Percentiles rank a stretch among this genome's conserved stretches.
These are phyloP conservation scores for Coemansia sp. DNA, from an alignment of 192 early-diverging fungal species.

Conservation along the genomic window DNA sequence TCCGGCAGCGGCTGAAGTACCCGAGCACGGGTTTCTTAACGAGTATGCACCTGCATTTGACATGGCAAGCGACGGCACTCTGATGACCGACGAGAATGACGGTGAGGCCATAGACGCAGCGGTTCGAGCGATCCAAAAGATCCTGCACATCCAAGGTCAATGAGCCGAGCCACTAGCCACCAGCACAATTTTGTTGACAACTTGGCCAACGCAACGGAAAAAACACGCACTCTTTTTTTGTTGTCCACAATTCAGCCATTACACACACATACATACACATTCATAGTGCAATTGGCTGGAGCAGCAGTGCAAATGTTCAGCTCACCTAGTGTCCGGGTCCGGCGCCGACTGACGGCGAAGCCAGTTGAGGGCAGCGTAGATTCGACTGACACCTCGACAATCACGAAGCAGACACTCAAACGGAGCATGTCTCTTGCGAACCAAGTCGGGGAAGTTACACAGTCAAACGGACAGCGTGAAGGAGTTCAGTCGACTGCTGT, in stretches of 20 bases:
- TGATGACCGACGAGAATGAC: conserved; percentile 31
- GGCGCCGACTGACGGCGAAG: conserved; percentile 13
- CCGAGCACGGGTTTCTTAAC: conserved; percentile 65
- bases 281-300: not conserved
- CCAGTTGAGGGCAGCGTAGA: not conserved
- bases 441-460: not conserved
- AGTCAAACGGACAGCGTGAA: not conserved
- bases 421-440: not conserved
- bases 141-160: not conserved
- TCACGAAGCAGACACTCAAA: conserved; percentile 4
- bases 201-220: not conserved
- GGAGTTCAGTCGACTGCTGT: no score
- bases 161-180: conserved; percentile 1
- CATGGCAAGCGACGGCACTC: conserved; percentile 25
- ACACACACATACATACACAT: conserved; percentile 3
- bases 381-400: not conserved
- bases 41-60: conserved; percentile 56
- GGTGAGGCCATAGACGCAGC: conserved; percentile 1
- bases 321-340: conserved; percentile 30
- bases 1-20: conserved; percentile 49
- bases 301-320: conserved; percentile 21
- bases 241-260: not conserved
- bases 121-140: not conserved
- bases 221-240: not conserved
- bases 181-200: not conserved